These are phyloP conservation scores for Xylogone sp. DNA, from an alignment of 2,329 filamentous ascomycete species.

Conservation along the genomic window DNA sequence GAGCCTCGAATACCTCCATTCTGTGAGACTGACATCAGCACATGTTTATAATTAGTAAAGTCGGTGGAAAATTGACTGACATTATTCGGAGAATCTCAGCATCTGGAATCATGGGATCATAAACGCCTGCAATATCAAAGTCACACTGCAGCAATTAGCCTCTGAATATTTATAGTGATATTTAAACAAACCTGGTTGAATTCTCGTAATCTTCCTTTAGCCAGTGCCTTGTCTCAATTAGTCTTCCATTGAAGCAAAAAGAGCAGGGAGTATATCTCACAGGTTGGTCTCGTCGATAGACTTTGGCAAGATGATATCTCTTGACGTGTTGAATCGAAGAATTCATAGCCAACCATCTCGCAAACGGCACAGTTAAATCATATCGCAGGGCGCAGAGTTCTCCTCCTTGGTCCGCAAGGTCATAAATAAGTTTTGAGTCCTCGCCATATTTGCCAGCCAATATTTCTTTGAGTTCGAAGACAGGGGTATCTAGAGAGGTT, in stretches of 20 bases:
- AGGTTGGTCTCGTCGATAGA: conserved; percentile 77
- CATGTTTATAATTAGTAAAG: neutral
- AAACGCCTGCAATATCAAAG: conserved; percentile 86
- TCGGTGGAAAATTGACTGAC: conserved; percentile 30
- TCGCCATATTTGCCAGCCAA: conserved; percentile 88
- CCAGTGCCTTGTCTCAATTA: conserved; percentile 55
- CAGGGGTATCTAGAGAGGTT: conserved; percentile 74
- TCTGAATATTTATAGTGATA: too few species aligned
- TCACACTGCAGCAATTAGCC: conserved; percentile 97
- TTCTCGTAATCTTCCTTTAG: conserved; percentile 61
- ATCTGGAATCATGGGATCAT: conserved; percentile 89
- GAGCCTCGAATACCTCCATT: conserved; percentile 72
- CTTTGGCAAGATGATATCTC: conserved; percentile 93
- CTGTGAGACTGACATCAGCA: neutral
- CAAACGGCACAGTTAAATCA: conserved; percentile 86
- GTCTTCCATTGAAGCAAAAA: neutral
- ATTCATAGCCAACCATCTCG: conserved; percentile 92
- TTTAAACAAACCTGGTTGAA: too few species aligned
- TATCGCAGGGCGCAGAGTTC: conserved; percentile 83
- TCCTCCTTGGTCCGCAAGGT: conserved; percentile 82
- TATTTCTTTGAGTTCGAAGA: conserved; percentile 85
- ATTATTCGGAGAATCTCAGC: conserved; percentile 84
- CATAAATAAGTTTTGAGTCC: conserved; percentile 89
- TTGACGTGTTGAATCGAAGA: conserved; percentile 74
- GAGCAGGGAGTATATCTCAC: neutral